These are phyloP conservation scores for Dendrobium catenatum DNA, from an alignment of 106 monocot species.

Conservation along the genomic window DNA sequence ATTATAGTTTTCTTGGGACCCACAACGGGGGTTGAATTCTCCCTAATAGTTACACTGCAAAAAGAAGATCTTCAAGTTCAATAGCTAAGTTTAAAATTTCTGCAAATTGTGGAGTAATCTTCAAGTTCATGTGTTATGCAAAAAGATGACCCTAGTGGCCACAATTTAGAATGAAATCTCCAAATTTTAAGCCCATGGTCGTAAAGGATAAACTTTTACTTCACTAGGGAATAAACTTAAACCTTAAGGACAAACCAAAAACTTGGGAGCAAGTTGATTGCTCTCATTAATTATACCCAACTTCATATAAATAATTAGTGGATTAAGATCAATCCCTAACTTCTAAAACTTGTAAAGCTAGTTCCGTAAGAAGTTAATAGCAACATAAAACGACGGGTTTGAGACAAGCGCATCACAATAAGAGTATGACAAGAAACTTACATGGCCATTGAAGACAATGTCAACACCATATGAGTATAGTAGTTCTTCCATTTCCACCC, in stretches of 20 bases:
- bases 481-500: conserved; percentile 84
- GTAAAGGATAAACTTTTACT: not conserved
- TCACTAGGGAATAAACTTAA: not conserved
- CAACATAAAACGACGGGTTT: not conserved
- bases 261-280: not conserved
- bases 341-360: not conserved
- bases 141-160: not conserved
- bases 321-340: not conserved
- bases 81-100: not conserved
- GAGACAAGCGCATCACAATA: not conserved
- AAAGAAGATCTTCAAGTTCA: not conserved
- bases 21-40: no score
- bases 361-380: not conserved
- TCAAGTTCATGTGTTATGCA: not conserved
- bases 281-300: not conserved
- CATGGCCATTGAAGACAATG: conserved; percentile 84
- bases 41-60: not conserved
- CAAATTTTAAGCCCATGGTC: not conserved
- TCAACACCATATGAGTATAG: conserved; percentile 73
- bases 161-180: not conserved
- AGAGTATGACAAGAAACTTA: conserved; percentile 21
- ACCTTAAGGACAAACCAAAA: not conserved
- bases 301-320: not conserved
- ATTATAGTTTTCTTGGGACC: no score
- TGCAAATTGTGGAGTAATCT: not conserved